These are phyloP conservation scores for Fusarium phyllophilum DNA, from an alignment of 2,329 filamentous ascomycete species.

Conservation along the genomic window DNA sequence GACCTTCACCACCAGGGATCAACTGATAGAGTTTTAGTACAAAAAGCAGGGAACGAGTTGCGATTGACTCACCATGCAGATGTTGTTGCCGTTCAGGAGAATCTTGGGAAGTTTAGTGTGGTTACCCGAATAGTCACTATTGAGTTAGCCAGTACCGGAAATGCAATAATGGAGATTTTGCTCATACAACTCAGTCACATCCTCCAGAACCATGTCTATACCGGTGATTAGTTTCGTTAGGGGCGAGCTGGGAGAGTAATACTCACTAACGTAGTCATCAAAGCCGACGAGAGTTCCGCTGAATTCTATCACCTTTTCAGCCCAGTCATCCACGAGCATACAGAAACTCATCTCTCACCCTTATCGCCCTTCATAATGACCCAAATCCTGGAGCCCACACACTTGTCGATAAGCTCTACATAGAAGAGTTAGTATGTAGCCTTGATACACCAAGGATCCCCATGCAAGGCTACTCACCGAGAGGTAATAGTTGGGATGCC, in stretches of 20 bases:
- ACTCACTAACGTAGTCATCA: slow-evolving; percentile 99
- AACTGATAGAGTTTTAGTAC: slow-evolving; percentile 60
- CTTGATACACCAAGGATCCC: not conserved
- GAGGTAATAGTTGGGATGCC: slow-evolving; percentile 78
- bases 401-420: slow-evolving; percentile 97
- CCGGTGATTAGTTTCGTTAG: slow-evolving; percentile 36
- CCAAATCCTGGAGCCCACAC: slow-evolving; percentile 97
- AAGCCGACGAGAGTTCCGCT: slow-evolving; percentile 94
- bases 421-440: slow-evolving; percentile 30
- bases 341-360: slow-evolving; percentile 62
- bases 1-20: slow-evolving; percentile 82
- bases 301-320: slow-evolving; percentile 74
- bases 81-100: slow-evolving; percentile 95
- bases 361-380: slow-evolving; percentile 99
- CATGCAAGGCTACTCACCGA: slow-evolving; percentile 61
- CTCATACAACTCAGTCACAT: slow-evolving; percentile 93
- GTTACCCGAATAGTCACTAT: slow-evolving; percentile 90
- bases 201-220: slow-evolving; percentile 95
- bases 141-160: slow-evolving; percentile 34
- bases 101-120: slow-evolving; percentile 94
- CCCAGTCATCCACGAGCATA: not conserved
- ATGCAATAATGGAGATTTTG: not conserved
- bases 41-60: not conserved
- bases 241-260: not conserved
- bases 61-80: slow-evolving; percentile 87